These are phyloP conservation scores for Podaxis sp. DNA, from an alignment of 768 basidiomycete genomes.

Conservation along the genomic window DNA sequence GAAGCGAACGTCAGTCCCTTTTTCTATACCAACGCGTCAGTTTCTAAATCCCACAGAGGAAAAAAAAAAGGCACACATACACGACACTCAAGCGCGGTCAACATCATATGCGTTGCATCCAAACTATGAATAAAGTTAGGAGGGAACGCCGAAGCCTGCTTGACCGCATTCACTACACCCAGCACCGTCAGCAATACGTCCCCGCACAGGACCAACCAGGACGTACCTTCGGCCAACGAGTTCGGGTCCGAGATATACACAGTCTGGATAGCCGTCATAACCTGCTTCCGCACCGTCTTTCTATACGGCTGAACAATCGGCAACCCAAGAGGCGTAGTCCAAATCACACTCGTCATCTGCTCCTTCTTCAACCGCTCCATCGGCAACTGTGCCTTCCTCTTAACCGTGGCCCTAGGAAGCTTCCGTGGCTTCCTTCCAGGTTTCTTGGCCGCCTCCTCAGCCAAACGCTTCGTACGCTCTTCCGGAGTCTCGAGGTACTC, in stretches of 20 bases:
- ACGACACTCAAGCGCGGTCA: constrained; percentile 88
- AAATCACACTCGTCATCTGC: constrained; percentile 93
- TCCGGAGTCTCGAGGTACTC: constrained; percentile 10
- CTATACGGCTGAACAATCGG: constrained; percentile 97
- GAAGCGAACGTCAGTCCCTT: constrained; percentile 84
- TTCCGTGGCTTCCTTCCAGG: constrained; percentile 17
- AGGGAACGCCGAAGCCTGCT: constrained; percentile 96
- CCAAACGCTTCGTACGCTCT: background rate
- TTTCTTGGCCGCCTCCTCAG: background rate
- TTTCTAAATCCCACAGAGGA: background rate
- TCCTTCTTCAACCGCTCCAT: constrained; percentile 62
- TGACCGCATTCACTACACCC: constrained; percentile 65
- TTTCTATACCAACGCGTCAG: constrained; percentile 41
- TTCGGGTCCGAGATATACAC: constrained; percentile 91
- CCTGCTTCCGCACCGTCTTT: constrained; percentile 77
- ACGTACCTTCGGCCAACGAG: constrained; percentile 60
- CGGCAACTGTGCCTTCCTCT: constrained; percentile 8
- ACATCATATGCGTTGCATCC: constrained; percentile 98
- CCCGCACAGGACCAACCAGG: constrained; percentile 10
- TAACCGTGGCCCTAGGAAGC: background rate
- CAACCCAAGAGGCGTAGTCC: constrained; percentile 94
- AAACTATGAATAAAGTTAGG: constrained; percentile 98
- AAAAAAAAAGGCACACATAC: constrained; percentile 40
- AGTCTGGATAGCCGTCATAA: constrained; percentile 81
- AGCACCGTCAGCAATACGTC: constrained; percentile 2